Evolutionary conservation across 176 grass and related monocot genomes (phyloP).

Genomic region (Raddia distichophylla): DNA sequence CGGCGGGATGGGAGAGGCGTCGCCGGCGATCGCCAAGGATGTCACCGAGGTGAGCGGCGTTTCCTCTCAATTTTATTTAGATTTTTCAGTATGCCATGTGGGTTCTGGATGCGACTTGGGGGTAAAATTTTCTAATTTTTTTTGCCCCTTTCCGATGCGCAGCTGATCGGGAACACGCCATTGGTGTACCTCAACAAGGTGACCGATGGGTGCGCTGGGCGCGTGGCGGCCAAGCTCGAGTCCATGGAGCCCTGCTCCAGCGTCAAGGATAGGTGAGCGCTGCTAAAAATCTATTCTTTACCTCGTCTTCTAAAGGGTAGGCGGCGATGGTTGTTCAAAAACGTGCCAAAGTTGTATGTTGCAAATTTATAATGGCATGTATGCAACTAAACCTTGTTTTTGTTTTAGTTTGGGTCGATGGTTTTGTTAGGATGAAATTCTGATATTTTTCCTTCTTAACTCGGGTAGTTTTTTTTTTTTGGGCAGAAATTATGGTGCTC

Average conservation of each 20-base stretch:
- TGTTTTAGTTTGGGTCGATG: neutral
- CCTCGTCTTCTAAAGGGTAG: neutral
- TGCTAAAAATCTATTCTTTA: no score
- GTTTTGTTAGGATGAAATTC: neutral
- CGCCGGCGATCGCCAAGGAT: constrained; percentile 64
- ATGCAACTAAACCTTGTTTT: no score
- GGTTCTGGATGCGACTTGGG: neutral
- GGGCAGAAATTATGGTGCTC: neutral
- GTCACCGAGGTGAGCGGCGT: constrained; percentile 64
- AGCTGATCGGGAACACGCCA: constrained; percentile 94
- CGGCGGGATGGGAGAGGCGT: constrained; percentile 55
- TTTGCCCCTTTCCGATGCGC: neutral
- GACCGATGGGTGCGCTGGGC: constrained; percentile 61
- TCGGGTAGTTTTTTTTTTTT: neutral
- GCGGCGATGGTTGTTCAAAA: neutral
- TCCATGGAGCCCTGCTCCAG: constrained; percentile 98
- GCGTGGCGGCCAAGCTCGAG: constrained; percentile 88
- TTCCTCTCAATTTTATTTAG: neutral
- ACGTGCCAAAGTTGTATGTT: no score
- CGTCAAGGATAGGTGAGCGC: constrained; percentile 79
- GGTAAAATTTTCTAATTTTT: neutral
- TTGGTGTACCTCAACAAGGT: constrained; percentile 92
- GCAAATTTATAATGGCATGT: no score
- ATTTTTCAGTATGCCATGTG: neutral
- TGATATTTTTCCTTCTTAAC: neutral